phyloP scores from a whole-genome alignment of 208 protist genomes.

The Phytomonas francai region DNA sequence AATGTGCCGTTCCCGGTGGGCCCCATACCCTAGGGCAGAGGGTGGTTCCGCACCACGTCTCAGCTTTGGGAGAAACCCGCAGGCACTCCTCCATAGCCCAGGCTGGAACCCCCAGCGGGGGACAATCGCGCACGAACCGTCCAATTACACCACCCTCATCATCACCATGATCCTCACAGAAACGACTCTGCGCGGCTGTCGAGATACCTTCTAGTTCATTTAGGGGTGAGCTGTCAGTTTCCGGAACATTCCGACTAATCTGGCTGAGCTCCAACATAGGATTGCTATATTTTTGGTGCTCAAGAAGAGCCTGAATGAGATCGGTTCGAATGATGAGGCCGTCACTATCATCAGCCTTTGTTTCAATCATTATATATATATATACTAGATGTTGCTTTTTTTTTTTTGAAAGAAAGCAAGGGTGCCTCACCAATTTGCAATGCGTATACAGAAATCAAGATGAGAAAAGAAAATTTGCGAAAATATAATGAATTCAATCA shows the following conservation, averaged over 20 bases:
- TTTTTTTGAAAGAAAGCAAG: neutral
- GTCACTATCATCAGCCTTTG: neutral
- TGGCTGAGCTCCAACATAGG: neutral
- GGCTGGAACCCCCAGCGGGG: conserved; percentile 37
- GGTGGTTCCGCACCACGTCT: conserved; percentile 43
- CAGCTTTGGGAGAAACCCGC: conserved; percentile 30
- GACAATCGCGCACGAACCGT: conserved; percentile 27
- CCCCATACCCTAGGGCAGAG: conserved; percentile 59
- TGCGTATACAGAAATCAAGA: conserved; percentile 5
- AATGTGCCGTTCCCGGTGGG: conserved; percentile 41
- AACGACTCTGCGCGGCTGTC: neutral
- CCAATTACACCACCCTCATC: conserved; percentile 6
- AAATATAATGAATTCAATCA: conserved; percentile 10
- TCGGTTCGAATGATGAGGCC: neutral
- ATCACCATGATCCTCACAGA: neutral
- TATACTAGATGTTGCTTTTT: neutral
- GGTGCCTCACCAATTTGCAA: conserved; percentile 3
- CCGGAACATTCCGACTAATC: neutral
- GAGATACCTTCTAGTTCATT: neutral
- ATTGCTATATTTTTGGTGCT: neutral
- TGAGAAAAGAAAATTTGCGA: conserved; percentile 9
- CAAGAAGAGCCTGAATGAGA: neutral
- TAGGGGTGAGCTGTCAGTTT: neutral
- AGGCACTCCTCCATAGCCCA: conserved; percentile 85
- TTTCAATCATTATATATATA: neutral